phyloP scores from a whole-genome alignment of 305 asterid genomes.

The Rubia tinctorum region DNA sequence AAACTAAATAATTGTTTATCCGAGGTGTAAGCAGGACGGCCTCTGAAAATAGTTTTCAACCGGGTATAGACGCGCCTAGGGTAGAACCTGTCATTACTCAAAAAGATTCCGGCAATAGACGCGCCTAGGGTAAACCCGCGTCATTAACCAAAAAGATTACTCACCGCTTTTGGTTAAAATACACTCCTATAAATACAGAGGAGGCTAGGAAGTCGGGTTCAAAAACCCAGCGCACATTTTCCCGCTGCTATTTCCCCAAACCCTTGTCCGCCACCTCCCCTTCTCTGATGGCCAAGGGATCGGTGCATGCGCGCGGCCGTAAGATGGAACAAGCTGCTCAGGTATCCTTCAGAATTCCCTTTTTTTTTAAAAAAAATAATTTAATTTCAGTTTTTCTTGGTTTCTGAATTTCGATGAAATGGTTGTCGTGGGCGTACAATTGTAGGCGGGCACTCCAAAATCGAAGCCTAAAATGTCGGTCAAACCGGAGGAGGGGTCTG shows the following conservation, averaged over 20 bases:
- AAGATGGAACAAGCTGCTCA: neutral
- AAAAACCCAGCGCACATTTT: neutral
- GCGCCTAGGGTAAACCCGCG: too few species aligned
- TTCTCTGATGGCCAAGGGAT: neutral
- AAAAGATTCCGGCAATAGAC: neutral
- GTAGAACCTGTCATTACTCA: neutral
- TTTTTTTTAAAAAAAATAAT: too few species aligned
- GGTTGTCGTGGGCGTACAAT: neutral
- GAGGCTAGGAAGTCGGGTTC: neutral
- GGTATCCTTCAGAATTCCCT: neutral
- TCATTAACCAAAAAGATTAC: neutral
- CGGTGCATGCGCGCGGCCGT: neutral
- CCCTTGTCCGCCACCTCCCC: neutral
- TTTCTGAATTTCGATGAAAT: neutral
- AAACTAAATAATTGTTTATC: too few species aligned
- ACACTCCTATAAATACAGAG: neutral
- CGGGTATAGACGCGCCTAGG: neutral
- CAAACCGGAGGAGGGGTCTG: neutral
- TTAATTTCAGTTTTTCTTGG: neutral
- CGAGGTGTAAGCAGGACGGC: too few species aligned
- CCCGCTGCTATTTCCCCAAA: neutral
- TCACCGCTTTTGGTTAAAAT: too few species aligned
- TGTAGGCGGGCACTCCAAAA: neutral
- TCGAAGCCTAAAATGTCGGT: neutral
- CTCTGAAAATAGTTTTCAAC: neutral